Evolutionary conservation across 495 filamentous ascomycete genomes (phyloP).

Genomic region (Hyaloscypha variabilis): DNA sequence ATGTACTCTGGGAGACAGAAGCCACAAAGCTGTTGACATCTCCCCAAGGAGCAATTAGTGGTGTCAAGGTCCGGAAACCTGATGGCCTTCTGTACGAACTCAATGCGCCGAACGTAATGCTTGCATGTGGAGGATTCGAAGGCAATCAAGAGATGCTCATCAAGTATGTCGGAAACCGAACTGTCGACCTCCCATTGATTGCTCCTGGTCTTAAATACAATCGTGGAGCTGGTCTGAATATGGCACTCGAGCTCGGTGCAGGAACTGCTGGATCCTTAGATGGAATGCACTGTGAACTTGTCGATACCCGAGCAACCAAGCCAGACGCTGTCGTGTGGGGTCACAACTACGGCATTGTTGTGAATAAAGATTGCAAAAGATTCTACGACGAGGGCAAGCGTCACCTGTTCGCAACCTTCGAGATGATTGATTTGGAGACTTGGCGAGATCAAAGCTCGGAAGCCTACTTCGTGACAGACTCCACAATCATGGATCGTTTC

Average conservation of each 20-base stretch:
- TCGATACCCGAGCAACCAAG: slow-evolving; percentile 15
- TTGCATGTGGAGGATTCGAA: slow-evolving; percentile 17
- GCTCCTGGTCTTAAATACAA: background rate
- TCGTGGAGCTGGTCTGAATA: slow-evolving; percentile 6
- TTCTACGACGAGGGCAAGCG: too few relatives aligned
- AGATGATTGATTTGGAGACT: too few relatives aligned
- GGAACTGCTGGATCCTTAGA: slow-evolving; percentile 13
- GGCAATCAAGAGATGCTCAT: slow-evolving; percentile 17
- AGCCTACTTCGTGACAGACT: too few relatives aligned
- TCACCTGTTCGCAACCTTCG: too few relatives aligned
- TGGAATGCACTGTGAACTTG: slow-evolving; percentile 20
- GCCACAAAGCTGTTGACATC: slow-evolving; percentile 2
- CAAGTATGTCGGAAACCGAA: slow-evolving; percentile 11
- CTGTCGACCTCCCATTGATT: slow-evolving; percentile 3
- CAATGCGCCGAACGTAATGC: background rate
- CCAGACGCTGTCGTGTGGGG: slow-evolving; percentile 6
- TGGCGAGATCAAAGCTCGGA: too few relatives aligned
- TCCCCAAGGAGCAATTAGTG: slow-evolving; percentile 6
- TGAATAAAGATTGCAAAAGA: too few relatives aligned
- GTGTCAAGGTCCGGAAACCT: slow-evolving; percentile 17
- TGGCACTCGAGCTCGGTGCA: slow-evolving; percentile 14
- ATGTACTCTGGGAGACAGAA: slow-evolving; percentile 16
- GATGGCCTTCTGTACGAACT: slow-evolving; percentile 16
- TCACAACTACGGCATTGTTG: background rate
- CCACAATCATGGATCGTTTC: too few relatives aligned